phyloP scores from a whole-genome alignment of 768 basidiomycete genomes.

The Coprinopsis marcescibilis region DNA sequence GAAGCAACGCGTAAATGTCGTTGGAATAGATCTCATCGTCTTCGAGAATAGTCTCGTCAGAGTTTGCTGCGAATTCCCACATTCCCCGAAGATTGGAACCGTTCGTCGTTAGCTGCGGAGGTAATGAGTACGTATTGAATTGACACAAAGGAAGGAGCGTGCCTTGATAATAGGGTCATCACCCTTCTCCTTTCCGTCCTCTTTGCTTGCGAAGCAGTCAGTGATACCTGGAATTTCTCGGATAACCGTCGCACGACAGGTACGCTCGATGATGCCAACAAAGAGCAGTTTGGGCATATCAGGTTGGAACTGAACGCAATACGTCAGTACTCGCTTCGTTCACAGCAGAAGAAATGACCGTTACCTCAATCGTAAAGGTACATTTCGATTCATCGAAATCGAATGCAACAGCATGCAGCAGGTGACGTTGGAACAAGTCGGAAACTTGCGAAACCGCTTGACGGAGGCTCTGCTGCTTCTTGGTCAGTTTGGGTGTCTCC shows the following conservation, averaged over 20 bases:
- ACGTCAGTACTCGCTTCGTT: slow-evolving; percentile 5
- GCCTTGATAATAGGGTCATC: slow-evolving; percentile 45
- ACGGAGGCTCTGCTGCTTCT: slow-evolving; percentile 7
- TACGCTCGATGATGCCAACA: slow-evolving; percentile 87
- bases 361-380: slow-evolving; percentile 79
- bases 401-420: slow-evolving; percentile 69
- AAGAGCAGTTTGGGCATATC: slow-evolving; percentile 90
- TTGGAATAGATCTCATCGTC: slow-evolving; percentile 85
- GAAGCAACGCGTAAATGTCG: slow-evolving; percentile 87
- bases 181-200: slow-evolving; percentile 50
- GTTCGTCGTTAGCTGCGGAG: slow-evolving; percentile 70
- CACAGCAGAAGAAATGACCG: slow-evolving; percentile 17
- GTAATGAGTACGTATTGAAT: background rate
- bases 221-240: slow-evolving; percentile 87
- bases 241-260: slow-evolving; percentile 78
- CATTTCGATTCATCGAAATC: slow-evolving; percentile 61
- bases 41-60: slow-evolving; percentile 58
- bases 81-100: slow-evolving; percentile 90
- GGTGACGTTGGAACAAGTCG: slow-evolving; percentile 47
- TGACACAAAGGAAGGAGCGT: slow-evolving; percentile 10
- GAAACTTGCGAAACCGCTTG: slow-evolving; percentile 34
- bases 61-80: slow-evolving; percentile 65
- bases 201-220: slow-evolving; percentile 76
- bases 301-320: slow-evolving; percentile 62
- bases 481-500: slow-evolving; percentile 17